phyloP scores from a whole-genome alignment of 768 basidiomycete genomes.

The Russula vinacea region DNA sequence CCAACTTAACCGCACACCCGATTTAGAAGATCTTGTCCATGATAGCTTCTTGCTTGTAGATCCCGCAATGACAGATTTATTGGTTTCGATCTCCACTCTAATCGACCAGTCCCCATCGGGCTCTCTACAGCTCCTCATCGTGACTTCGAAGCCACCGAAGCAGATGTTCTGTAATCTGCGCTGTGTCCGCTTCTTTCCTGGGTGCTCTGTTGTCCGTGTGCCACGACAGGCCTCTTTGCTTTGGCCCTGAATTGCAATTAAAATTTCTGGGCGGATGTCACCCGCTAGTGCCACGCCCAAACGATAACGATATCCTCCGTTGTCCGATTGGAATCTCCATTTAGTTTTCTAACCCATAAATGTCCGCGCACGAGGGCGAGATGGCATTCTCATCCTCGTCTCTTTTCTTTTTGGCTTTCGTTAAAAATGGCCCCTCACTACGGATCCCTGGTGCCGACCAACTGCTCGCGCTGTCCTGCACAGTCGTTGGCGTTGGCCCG shows the following conservation, averaged over 20 bases:
- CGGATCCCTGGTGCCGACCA: slow-evolving; percentile 40
- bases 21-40: slow-evolving; percentile 14
- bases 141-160: neutral
- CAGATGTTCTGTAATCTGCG: slow-evolving; percentile 19
- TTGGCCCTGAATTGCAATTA: slow-evolving; percentile 10
- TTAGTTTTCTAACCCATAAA: slow-evolving; percentile 3
- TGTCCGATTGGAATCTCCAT: neutral
- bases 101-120: slow-evolving; percentile 4
- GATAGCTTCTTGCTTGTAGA: slow-evolving; percentile 21
- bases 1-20: slow-evolving; percentile 1
- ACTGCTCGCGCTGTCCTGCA: slow-evolving; percentile 56
- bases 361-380: neutral
- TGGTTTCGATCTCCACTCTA: slow-evolving; percentile 26
- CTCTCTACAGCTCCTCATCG: neutral
- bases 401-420: slow-evolving; percentile 19
- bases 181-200: slow-evolving; percentile 19
- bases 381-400: slow-evolving; percentile 2
- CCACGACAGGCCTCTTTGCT: neutral
- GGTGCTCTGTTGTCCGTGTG: slow-evolving; percentile 15
- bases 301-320: neutral
- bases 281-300: slow-evolving; percentile 2
- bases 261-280: slow-evolving; percentile 12
- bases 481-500: slow-evolving; percentile 68
- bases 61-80: slow-evolving; percentile 25
- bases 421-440: slow-evolving; percentile 33